Conservation (phyloP, 129 eudicot species). For the Flaveria ramosissima region DNA sequence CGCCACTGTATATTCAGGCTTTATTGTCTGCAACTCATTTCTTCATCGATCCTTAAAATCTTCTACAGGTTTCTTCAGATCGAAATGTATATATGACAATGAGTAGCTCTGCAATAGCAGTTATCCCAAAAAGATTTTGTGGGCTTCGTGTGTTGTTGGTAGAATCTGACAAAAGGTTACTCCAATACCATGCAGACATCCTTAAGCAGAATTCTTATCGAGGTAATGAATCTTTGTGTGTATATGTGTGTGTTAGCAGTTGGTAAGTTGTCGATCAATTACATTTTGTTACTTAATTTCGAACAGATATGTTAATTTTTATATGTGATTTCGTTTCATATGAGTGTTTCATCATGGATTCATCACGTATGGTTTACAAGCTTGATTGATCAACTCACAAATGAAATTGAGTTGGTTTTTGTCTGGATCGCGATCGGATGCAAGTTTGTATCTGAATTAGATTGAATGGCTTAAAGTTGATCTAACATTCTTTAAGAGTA, state of each 20-base stretch:
- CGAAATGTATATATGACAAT: constrained; percentile 4
- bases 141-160: constrained; percentile 26
- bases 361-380: too few species aligned
- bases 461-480: neutral
- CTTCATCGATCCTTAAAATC: neutral
- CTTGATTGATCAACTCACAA: neutral
- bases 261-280: neutral
- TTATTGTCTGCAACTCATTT: neutral
- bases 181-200: constrained; percentile 8
- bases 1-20: neutral
- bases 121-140: constrained; percentile 13
- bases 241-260: neutral
- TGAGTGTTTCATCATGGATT: neutral
- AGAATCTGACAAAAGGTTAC: constrained; percentile 6
- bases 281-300: neutral
- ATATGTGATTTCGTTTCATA: neutral
- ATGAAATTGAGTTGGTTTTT: neutral
- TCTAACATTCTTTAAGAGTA: neutral
- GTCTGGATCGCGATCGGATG: neutral
- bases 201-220: constrained; percentile 11
- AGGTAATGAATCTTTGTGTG: neutral
- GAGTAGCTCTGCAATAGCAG: neutral
- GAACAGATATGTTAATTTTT: neutral
- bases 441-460: neutral
- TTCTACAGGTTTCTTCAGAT: neutral